Evolutionary conservation across 192 early-diverging fungal species (phyloP), one percentile per base, ranked within the genome.

Genomic region (Mortierella hygrophila): DNA sequence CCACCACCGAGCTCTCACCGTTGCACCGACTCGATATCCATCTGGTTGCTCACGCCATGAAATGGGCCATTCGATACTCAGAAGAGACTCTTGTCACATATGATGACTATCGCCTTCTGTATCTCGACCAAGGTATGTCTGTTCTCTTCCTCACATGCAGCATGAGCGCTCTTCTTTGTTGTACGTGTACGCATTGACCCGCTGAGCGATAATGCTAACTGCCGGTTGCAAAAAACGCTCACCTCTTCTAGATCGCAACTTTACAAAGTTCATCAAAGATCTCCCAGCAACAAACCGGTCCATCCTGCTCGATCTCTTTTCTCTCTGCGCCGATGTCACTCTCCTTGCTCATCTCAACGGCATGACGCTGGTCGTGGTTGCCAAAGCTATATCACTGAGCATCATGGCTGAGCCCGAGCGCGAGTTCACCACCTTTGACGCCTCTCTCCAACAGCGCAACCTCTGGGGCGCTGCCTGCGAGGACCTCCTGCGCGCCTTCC

Each of bases 31-130:
- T 86, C 68, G 84, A 86, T 42, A 81, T 86, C 42, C 84, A 86
- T 46, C 26, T 81, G 63, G 84, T 86, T 23, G 84, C 84, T 11
- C 84, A 86, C 29, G 84, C 84, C n/a, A 86, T 86, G 84, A 86
- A 86, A 57, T 80, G 68, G 60, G 84, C 84, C 37, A 81, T 86
- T 29, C 78, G 84, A 20, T 77, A 86, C 63, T 81, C 84, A 2
- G 84, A 86, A 35, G 60, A 86, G 29, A 86, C 76, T 21, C 75
- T 86, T 55, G 84, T 86, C 54, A 81, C 84, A 29, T 86, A 86
- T 57, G 84, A 77, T 18, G 84, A 86, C 68, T 86, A 86, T 49
- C 70, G 77, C 40, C 37, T 52, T 16, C 72, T 86, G 23, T 86
- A 81, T 55, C 49, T 86, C 37, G 47, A 86, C 32, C 79, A 86